phyloP scores from a whole-genome alignment of 768 basidiomycete species.

The Artomyces pyxidatus region DNA sequence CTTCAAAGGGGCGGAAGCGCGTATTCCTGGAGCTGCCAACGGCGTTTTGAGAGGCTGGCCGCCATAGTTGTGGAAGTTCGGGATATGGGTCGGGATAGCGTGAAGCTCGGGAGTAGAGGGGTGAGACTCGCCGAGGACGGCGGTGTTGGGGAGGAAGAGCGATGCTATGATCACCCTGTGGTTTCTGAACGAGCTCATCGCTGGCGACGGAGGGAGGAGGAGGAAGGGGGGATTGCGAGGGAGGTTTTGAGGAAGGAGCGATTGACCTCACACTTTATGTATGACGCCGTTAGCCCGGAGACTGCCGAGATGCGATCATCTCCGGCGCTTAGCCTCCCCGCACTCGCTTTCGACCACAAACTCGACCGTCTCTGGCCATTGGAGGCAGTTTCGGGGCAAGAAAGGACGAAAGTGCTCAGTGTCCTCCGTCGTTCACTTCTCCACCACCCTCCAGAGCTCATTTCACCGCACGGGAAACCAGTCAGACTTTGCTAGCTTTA shows the following conservation, averaged over 20 bases:
- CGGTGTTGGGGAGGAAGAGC: conserved; percentile 76
- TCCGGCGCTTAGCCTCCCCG: neutral
- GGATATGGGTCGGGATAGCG: conserved; percentile 15
- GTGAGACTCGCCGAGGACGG: conserved; percentile 50
- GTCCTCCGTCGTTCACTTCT: no score
- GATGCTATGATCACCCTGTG: conserved; percentile 75
- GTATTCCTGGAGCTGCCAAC: conserved; percentile 11
- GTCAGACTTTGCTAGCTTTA: no score
- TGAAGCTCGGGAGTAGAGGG: conserved; percentile 41
- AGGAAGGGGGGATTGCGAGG: neutral
- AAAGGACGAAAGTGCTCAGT: no score
- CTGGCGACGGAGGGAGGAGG: conserved; percentile 16
- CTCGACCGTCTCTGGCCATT: no score
- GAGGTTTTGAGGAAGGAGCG: neutral
- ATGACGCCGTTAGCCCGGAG: neutral
- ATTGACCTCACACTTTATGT: neutral
- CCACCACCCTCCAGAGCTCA: no score
- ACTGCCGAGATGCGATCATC: neutral
- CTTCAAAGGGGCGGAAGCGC: conserved; percentile 36
- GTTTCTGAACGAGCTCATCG: conserved; percentile 65
- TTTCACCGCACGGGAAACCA: no score
- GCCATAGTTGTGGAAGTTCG: conserved; percentile 11
- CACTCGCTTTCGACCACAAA: no score
- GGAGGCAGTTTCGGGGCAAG: no score
- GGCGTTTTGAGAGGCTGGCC: conserved; percentile 11